Evolutionary conservation across 2,329 filamentous ascomycete species (phyloP).

Genomic region (Monilinia vaccinii-corymbosi): DNA sequence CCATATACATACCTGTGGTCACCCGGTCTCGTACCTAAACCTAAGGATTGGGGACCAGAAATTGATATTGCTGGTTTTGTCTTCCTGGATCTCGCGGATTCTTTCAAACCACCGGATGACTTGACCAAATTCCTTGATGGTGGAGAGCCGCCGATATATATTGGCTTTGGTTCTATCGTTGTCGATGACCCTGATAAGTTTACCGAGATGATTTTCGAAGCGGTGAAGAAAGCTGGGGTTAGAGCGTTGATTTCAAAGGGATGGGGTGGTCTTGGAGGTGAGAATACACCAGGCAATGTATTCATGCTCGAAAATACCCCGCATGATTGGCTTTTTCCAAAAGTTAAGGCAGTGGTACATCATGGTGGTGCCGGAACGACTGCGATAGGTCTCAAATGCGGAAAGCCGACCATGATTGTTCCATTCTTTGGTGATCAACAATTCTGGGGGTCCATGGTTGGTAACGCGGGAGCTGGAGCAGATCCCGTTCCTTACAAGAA

Average conservation of each 20-base stretch:
- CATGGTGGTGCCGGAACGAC: slow-evolving; percentile 74
- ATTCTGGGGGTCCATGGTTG: slow-evolving; percentile 68
- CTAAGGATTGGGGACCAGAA: slow-evolving; percentile 57
- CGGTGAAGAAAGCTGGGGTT: slow-evolving; percentile 55
- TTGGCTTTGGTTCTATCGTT: slow-evolving; percentile 69
- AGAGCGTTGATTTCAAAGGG: slow-evolving; percentile 66
- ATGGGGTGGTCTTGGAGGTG: slow-evolving; percentile 62
- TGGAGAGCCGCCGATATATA: slow-evolving; percentile 57
- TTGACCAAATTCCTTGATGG: slow-evolving; percentile 46
- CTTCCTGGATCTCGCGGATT: slow-evolving; percentile 60
- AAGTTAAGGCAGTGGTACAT: slow-evolving; percentile 57
- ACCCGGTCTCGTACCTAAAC: slow-evolving; percentile 56
- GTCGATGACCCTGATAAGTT: slow-evolving; percentile 62
- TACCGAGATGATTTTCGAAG: slow-evolving; percentile 63
- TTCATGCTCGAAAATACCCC: slow-evolving; percentile 67
- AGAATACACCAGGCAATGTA: slow-evolving; percentile 51
- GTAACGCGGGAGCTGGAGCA: slow-evolving; percentile 54
- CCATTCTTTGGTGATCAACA: slow-evolving; percentile 74
- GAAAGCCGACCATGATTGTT: slow-evolving; percentile 64
- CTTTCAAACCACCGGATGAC: slow-evolving; percentile 47
- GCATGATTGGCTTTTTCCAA: slow-evolving; percentile 69
- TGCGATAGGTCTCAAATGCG: slow-evolving; percentile 63
- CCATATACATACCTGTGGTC: slow-evolving; percentile 70
- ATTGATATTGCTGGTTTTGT: slow-evolving; percentile 72
- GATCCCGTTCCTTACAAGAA: slow-evolving; percentile 60